Evolutionary conservation across 164 flowering plant genomes (phyloP), one percentile per base, ranked within the genome.

Genomic region (Berberis vulgaris): DNA sequence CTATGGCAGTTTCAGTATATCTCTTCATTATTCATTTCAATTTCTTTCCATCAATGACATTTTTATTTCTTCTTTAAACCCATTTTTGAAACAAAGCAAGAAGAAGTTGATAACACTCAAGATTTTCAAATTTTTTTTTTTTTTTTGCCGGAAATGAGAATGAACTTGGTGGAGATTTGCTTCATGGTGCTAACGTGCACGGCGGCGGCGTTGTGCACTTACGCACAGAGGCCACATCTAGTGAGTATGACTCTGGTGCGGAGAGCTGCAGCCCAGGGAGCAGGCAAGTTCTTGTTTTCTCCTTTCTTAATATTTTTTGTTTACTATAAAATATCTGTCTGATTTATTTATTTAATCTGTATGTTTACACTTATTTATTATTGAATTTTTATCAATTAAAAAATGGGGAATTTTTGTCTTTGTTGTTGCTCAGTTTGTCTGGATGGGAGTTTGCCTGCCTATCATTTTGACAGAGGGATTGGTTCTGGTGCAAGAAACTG

Each of bases 401-500:
- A 26, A 26, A 26, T 26, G 26, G 26, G 26, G 45, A 12, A 53
- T 56, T 58, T 6, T 62, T 38, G 41, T 57, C 26, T 4, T 26
- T 40, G 3, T 12, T 49, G 54, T 40, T 5, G 45, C 38, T 62
- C 63, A 94, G 99, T 79, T 69, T 95, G 99, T 67, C 79, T 95
- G 88, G 99, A 95, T 49, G 99, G 99, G 60, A 95, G 96, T 70
- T 75, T 74, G 72, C 97, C 99, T 26, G 99, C 89, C 1, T 95
- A 95, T 76, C 96, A 95, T 70, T 66, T 89, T 3, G 74, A 86
- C 78, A 76, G 81, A 72, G 99, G 99, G 60, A 80, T 74, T 62
- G 99, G 97, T 0, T 74, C 85, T 44, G 99, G 99, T 52, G 78
- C 80, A 43, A 47, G 61, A 69, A 95, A 89, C 73, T 95, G 99